Evolutionary conservation across 305 asterid genomes (phyloP), one percentile per base, ranked within the genome.

Genomic region (Rubia occidens): DNA sequence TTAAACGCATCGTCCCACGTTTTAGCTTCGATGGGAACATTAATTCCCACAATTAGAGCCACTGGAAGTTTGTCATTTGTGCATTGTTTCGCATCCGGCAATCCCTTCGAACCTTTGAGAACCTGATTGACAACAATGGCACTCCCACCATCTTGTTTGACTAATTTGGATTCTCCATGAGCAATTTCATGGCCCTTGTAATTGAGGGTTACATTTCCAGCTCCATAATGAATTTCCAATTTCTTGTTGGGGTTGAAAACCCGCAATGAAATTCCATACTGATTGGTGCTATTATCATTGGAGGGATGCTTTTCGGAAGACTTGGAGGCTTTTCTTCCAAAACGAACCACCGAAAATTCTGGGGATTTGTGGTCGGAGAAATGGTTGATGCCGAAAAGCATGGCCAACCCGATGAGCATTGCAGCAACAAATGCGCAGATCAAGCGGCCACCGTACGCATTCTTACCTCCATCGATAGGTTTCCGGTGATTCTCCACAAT

Each of bases 311-410:
- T 51, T 2, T 39, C 21, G 8, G 67, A 18, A 13, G 74, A 32
- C 1, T 53, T 71, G 1, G 71, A 14, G 43, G 69, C 78, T 64
- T 55, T 78, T 71, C 68, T 78, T 14, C 8, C 79, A 29, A 91
- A 29, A 5, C 69, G 56, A 0, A 66, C 24, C 64, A 91, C 40
- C 64, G 79, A 4, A 71, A 91, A 81, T 17, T 70, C 69, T 9
- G 93, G 96, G 6, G 76, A 24, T 42, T 67, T 64, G 63, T 90
- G 89, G 54, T 49, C 35, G 80, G 82, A 88, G 6, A 79, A 47
- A 51, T 63, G 44, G 35, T 84, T 80, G 44, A 76, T 13, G 40
- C 68, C 32, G 10, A 82, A 1, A 0, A 75, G 53, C 6, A 54
- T 17, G 3, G 60, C 75, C 11, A 67, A 18, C 6, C 70, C 32